phyloP scores from a whole-genome alignment of 1,139 yeast species.

The Candida glucosophila region DNA sequence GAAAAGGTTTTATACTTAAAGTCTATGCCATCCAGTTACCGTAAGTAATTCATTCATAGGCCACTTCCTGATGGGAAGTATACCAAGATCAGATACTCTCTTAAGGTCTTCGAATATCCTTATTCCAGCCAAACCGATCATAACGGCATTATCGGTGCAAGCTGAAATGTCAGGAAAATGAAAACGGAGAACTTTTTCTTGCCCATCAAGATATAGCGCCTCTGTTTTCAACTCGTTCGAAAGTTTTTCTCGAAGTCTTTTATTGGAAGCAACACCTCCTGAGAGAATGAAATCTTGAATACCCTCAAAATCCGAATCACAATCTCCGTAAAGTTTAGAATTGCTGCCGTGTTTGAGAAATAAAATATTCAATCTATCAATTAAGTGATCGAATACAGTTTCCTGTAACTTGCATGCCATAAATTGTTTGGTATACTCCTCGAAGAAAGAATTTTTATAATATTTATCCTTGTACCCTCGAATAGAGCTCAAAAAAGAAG shows the following conservation, averaged over 20 bases:
- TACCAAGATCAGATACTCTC: constrained; percentile 40
- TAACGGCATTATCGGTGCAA: constrained; percentile 92
- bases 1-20: constrained; percentile 39
- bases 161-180: constrained; percentile 64
- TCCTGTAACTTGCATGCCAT: constrained; percentile 61
- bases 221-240: constrained; percentile 18
- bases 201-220: constrained; percentile 1
- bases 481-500: constrained; percentile 62
- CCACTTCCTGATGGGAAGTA: constrained; percentile 67
- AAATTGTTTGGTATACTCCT: constrained; percentile 19
- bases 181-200: constrained; percentile 10
- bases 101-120: constrained; percentile 59
- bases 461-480: constrained; percentile 28
- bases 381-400: constrained; percentile 61
- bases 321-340: constrained; percentile 6
- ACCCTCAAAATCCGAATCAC: constrained; percentile 28
- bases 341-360: constrained; percentile 22
- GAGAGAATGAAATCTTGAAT: constrained; percentile 66
- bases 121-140: constrained; percentile 97
- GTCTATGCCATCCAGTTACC: constrained; percentile 43
- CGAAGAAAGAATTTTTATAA: constrained; percentile 8
- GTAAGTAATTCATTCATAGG: constrained; percentile 45
- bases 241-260: constrained; percentile 45
- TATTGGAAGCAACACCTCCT: constrained; percentile 91
- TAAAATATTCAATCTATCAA: constrained; percentile 53